phyloP scores from a whole-genome alignment of 2,329 filamentous ascomycete genomes.

The Alternaria ethzedia region DNA sequence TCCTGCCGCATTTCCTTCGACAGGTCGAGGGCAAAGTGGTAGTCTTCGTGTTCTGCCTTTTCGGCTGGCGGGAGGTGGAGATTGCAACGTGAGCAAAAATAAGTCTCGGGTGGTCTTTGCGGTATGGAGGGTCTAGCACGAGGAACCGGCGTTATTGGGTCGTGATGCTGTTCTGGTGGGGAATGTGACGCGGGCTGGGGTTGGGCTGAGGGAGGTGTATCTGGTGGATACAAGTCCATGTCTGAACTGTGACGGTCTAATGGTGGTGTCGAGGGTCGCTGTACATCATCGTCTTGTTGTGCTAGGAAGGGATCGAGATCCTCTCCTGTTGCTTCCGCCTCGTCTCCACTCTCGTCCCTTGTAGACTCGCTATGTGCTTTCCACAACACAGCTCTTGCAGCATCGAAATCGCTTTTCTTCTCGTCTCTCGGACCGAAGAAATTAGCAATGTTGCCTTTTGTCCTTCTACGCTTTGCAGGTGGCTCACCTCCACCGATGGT shows the following conservation, averaged over 20 bases:
- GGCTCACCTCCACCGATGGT: constrained; percentile 24
- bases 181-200: constrained; percentile 14
- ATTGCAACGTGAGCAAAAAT: constrained; percentile 70
- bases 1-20: constrained; percentile 62
- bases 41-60: constrained; percentile 82
- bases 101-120: constrained; percentile 41
- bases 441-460: constrained; percentile 46
- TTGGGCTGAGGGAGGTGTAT: constrained; percentile 45
- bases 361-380: constrained; percentile 38
- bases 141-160: constrained; percentile 1
- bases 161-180: constrained; percentile 10
- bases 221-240: constrained; percentile 12
- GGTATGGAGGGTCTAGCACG: constrained; percentile 9
- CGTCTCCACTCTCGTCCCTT: constrained; percentile 30
- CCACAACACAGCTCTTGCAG: constrained; percentile 36
- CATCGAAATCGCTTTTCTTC: constrained; percentile 43
- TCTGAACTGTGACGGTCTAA: constrained; percentile 8
- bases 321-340: constrained; percentile 10
- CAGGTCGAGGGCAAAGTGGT: constrained; percentile 91
- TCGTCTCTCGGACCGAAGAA: constrained; percentile 44
- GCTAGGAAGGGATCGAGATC: constrained; percentile 23
- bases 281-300: constrained; percentile 16
- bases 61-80: constrained; percentile 64
- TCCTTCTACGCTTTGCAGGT: constrained; percentile 38
- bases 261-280: constrained; percentile 22